Base-by-base conservation (phyloP, 805 yeast genomes). In the Hermanozyma aechmeae region DNA sequence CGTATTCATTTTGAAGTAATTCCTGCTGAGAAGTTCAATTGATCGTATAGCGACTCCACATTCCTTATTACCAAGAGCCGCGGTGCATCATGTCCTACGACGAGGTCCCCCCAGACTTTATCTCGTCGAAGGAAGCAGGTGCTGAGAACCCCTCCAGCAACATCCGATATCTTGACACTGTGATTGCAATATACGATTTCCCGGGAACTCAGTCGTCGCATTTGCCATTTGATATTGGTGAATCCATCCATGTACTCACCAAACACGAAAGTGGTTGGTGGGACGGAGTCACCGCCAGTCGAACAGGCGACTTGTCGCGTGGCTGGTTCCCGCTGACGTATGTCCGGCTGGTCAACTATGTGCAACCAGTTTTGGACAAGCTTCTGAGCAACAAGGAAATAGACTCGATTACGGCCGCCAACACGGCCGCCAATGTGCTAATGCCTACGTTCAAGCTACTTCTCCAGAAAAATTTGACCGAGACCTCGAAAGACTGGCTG, bases 321-420 rank as follows among this genome's bases (percentile, higher is more conserved):
- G 95, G 95, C 42, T 85, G 95, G 95, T 82, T 85, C 57, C 94
- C 95, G 12, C 69, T 69, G 27, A 71, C 68, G 33, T 77, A 68
- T 51, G 74, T 75, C 16, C 63, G 69, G 26, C 49, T 67, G 1
- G 64, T 62, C 13, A 59, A 61, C 41, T 62, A 61, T 38, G 61
- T 56, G 20, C 64, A 58, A 41, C 68, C 62, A 6, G 56, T 58
- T 15, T 43, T 61, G 27, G 52, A 56, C 35, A 51, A 56, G 38
- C 43, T 61, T 31, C 58, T 54, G 39, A 45, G 48, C 28, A 56
- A 58, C 28, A 57, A 58, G 40, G 68, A 62, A 27, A 40, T 61
- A 16, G 68, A 61, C 34, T 48, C 62, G 22, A 48, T 61, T 14
- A 62, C 68, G 2, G 68, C 68, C 2, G 67, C 68, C 10, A 61